phyloP scores from a whole-genome alignment of 1,139 yeast genomes.

The Sugiyamaella grinbergsii region DNA sequence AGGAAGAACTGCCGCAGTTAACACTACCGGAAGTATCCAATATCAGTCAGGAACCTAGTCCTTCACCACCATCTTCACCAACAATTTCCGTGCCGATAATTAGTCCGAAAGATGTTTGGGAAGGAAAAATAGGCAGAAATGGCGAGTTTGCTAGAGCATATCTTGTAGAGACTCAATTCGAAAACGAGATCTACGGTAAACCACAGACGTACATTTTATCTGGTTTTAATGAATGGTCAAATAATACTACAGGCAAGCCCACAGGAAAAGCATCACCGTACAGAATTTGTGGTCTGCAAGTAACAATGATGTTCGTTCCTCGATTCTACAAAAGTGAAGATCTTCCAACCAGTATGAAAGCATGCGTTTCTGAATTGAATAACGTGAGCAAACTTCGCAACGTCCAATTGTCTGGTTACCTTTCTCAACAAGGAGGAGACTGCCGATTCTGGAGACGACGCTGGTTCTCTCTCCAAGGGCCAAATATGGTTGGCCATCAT shows the following conservation, averaged over 20 bases:
- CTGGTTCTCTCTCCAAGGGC: conserved; percentile 61
- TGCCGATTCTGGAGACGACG: conserved; percentile 67
- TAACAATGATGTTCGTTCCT: conserved; percentile 73
- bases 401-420: conserved; percentile 50
- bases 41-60: conserved; percentile 11
- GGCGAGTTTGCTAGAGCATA: conserved; percentile 88
- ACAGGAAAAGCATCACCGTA: conserved; percentile 51
- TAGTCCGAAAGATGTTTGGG: conserved; percentile 37
- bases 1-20: conserved; percentile 14
- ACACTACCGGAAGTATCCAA: conserved; percentile 9
- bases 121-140: conserved; percentile 62
- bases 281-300: conserved; percentile 65
- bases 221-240: conserved; percentile 80
- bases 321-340: conserved; percentile 51
- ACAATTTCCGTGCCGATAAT: conserved; percentile 4
- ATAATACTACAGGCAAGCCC: neutral
- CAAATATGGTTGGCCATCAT: conserved; percentile 63
- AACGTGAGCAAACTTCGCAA: conserved; percentile 30
- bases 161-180: conserved; percentile 64
- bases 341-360: conserved; percentile 50
- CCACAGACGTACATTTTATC: conserved; percentile 58
- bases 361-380: conserved; percentile 35
- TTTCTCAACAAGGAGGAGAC: conserved; percentile 82
- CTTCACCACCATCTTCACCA: conserved; percentile 6
- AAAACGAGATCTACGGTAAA: conserved; percentile 57